Conservation (phyloP, 495 filamentous ascomycete species). For the Neurospora terricola region DNA sequence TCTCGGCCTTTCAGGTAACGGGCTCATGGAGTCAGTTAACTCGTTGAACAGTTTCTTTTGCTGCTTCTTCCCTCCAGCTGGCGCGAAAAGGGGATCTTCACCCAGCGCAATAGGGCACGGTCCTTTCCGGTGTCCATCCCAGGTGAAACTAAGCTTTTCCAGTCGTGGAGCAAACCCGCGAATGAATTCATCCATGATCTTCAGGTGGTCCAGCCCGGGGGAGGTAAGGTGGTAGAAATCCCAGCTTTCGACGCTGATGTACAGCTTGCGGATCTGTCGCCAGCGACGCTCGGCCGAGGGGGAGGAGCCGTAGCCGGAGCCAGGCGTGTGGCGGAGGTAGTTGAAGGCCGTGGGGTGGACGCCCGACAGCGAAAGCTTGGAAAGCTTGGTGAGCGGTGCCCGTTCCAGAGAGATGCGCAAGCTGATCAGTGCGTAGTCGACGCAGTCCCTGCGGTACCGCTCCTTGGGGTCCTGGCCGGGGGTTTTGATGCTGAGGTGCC, state of each 20-base stretch:
- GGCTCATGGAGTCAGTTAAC: conserved; percentile 44
- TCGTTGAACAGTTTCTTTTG: conserved; percentile 43
- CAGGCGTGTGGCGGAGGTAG: conserved; percentile 56
- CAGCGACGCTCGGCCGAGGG: conserved; percentile 55
- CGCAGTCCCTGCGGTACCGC: conserved; percentile 59
- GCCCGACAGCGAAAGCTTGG: conserved; percentile 51
- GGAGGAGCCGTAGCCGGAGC: conserved; percentile 46
- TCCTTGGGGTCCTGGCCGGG: conserved; percentile 57
- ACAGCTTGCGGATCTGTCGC: conserved; percentile 60
- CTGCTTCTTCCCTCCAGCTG: conserved; percentile 26
- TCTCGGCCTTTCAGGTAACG: conserved; percentile 33
- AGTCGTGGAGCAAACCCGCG: conserved; percentile 51
- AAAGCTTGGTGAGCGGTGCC: conserved; percentile 46
- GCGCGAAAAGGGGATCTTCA: conserved; percentile 48
- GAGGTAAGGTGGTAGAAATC: conserved; percentile 39
- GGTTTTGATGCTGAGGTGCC: conserved; percentile 59
- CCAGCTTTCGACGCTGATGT: conserved; percentile 56
- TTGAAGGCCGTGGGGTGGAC: conserved; percentile 60
- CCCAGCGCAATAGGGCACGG: conserved; percentile 58
- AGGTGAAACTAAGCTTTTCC: conserved; percentile 56
- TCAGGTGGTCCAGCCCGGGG: conserved; percentile 58
- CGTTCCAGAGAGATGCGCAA: conserved; percentile 67
- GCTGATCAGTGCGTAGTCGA: conserved; percentile 76
- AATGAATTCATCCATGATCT: conserved; percentile 64
- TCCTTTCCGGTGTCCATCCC: conserved; percentile 52